These are phyloP conservation scores for Spinacia oleracea DNA, from an alignment of 179 eudicot genomes.

Conservation along the genomic window DNA sequence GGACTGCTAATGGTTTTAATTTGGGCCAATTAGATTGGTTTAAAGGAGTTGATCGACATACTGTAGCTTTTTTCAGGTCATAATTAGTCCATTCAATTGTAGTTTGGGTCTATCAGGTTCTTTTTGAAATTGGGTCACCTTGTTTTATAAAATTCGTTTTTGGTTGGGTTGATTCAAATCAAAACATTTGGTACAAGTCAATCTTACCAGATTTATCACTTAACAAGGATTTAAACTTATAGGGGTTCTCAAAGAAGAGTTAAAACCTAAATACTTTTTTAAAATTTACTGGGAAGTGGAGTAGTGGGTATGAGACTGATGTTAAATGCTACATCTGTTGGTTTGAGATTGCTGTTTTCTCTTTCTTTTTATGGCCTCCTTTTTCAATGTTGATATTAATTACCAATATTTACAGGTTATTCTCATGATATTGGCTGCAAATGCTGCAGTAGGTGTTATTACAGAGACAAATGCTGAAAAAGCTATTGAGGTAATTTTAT, in stretches of 20 bases:
- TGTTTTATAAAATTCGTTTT: not conserved
- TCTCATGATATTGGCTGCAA: constrained; percentile 96
- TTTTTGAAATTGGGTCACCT: not conserved
- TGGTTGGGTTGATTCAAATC: not conserved
- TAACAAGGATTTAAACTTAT: not conserved
- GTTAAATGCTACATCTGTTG: not conserved
- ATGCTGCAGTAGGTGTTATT: constrained; percentile 98
- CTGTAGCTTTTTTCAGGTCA: not conserved
- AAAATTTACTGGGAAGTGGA: not conserved
- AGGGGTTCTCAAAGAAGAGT: too few relatives aligned
- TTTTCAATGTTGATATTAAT: constrained; percentile 13
- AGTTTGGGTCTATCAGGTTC: not conserved
- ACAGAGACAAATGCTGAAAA: constrained; percentile 99
- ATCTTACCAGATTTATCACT: not conserved
- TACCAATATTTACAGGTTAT: constrained; percentile 66
- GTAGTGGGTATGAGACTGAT: not conserved
- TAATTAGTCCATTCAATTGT: not conserved
- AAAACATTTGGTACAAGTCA: not conserved
- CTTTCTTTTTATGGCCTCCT: not conserved
- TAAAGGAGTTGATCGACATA: not conserved
- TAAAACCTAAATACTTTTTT: not conserved
- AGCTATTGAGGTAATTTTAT: constrained; percentile 79
- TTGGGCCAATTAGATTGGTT: not conserved
- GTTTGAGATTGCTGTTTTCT: not conserved
- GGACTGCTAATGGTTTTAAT: not conserved